Conservation (phyloP, 768 basidiomycete genomes). For the Trichaptum fuscoviolaceum region DNA sequence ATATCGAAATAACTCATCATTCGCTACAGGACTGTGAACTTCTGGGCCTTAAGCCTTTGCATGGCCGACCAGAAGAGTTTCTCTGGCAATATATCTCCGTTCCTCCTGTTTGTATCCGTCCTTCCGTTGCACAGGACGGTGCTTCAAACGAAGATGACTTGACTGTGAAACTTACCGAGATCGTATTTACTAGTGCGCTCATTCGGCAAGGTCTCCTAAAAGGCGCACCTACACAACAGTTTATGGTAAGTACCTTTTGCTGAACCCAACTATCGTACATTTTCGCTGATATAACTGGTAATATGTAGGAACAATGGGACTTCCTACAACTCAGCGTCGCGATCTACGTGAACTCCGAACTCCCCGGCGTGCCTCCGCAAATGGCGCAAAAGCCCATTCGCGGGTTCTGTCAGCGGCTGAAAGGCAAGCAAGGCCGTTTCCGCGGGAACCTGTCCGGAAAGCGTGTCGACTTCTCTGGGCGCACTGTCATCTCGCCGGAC, state of each 20-base stretch:
- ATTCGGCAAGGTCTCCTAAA: conserved; percentile 87
- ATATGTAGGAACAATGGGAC: conserved; percentile 65
- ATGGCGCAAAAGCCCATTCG: conserved; percentile 91
- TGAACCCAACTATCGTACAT: conserved; percentile 5
- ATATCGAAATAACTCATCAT: not conserved
- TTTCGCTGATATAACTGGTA: conserved; percentile 3
- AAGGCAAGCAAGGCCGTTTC: conserved; percentile 99
- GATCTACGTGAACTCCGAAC: conserved; percentile 96
- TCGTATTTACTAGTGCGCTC: conserved; percentile 88
- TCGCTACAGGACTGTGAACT: conserved; percentile 82
- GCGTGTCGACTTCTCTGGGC: conserved; percentile 96
- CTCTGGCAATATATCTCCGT: conserved; percentile 99
- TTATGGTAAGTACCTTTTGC: conserved; percentile 62
- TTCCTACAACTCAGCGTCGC: conserved; percentile 92
- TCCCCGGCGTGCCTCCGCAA: conserved; percentile 87
- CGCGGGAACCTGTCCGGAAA: conserved; percentile 97
- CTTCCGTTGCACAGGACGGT: conserved; percentile 95
- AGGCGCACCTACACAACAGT: conserved; percentile 81
- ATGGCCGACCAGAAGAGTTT: conserved; percentile 93
- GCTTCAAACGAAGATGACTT: conserved; percentile 98
- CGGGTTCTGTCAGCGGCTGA: conserved; percentile 95
- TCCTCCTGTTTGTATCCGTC: conserved; percentile 95
- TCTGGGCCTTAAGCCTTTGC: conserved; percentile 80
- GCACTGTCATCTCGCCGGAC: conserved; percentile 98
- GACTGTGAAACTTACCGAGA: conserved; percentile 95